Evolutionary conservation across 805 yeast genomes (phyloP).

Genomic region (Suhomyces canberraensis): DNA sequence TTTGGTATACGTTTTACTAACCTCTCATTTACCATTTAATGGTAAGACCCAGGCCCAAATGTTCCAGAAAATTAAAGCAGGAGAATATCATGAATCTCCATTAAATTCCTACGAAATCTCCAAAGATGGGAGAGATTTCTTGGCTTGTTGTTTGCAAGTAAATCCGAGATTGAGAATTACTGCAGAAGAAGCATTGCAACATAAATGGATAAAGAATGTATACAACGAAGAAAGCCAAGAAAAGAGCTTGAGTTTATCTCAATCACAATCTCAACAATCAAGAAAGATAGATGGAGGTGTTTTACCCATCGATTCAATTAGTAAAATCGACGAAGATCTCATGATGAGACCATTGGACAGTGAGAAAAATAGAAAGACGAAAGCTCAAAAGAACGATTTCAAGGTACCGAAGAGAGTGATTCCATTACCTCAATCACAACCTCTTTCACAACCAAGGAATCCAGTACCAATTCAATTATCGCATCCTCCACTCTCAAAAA

Average conservation of each 20-base stretch:
- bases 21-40: conserved; percentile 93
- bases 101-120: conserved; percentile 65
- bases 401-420: conserved; percentile 43
- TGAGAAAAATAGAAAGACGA: conserved; percentile 19
- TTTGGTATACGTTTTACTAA: conserved; percentile 81
- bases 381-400: conserved; percentile 29
- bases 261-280: conserved; percentile 66
- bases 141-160: conserved; percentile 67
- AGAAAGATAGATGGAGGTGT: conserved; percentile 41
- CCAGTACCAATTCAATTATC: background rate
- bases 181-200: conserved; percentile 72
- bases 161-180: conserved; percentile 71
- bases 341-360: conserved; percentile 42
- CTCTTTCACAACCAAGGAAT: conserved; percentile 1
- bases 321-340: conserved; percentile 40
- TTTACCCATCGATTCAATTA: conserved; percentile 32
- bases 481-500: background rate
- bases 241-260: conserved; percentile 57
- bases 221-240: conserved; percentile 27
- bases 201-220: conserved; percentile 69
- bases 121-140: conserved; percentile 66
- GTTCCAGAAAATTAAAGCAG: conserved; percentile 70
- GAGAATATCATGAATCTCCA: conserved; percentile 77
- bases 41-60: conserved; percentile 87
- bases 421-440: conserved; percentile 43